These are phyloP conservation scores for Byssothecium circinans DNA, from an alignment of 2,329 filamentous ascomycete genomes.

Conservation along the genomic window DNA sequence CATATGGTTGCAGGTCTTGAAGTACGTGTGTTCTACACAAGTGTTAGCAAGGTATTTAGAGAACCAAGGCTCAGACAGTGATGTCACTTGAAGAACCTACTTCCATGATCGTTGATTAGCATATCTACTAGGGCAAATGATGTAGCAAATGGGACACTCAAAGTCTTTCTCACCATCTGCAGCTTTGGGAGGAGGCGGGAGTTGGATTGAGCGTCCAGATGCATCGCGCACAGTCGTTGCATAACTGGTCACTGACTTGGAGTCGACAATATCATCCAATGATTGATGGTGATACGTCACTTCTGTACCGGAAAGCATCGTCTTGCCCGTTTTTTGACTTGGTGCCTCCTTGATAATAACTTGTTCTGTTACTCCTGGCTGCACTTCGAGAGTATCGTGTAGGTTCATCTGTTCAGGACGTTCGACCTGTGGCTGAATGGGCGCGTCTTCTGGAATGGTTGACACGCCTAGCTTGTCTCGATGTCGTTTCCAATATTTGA, in stretches of 20 bases:
- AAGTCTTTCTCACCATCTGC: conserved; percentile 40
- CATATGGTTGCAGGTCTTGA: conserved; percentile 43
- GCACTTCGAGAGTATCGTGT: conserved; percentile 19
- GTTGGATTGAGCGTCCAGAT: conserved; percentile 33
- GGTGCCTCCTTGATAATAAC: conserved; percentile 16
- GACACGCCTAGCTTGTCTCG: conserved; percentile 37
- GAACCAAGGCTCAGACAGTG: not conserved
- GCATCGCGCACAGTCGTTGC: conserved; percentile 41
- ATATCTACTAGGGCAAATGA: conserved; percentile 44
- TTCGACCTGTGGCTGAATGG: conserved; percentile 2
- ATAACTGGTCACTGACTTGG: conserved; percentile 41
- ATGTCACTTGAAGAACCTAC: not conserved
- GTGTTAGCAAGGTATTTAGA: not conserved
- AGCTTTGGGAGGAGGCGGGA: conserved; percentile 37
- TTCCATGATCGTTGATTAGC: conserved; percentile 36
- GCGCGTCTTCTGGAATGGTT: conserved; percentile 22
- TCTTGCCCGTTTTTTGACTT: conserved; percentile 38
- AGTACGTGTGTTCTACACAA: conserved; percentile 32
- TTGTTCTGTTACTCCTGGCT: conserved; percentile 8
- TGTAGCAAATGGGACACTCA: conserved; percentile 43
- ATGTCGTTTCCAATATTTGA: conserved; percentile 41
- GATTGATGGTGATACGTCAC: conserved; percentile 42
- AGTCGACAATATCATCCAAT: conserved; percentile 41
- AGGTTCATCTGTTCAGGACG: conserved; percentile 10
- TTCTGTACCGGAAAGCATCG: conserved; percentile 42